Percentiles rank a stretch among this genome's conserved stretches.
Conservation (phyloP, 108 stramenopile species). For the Cyclotella atomus region DNA sequence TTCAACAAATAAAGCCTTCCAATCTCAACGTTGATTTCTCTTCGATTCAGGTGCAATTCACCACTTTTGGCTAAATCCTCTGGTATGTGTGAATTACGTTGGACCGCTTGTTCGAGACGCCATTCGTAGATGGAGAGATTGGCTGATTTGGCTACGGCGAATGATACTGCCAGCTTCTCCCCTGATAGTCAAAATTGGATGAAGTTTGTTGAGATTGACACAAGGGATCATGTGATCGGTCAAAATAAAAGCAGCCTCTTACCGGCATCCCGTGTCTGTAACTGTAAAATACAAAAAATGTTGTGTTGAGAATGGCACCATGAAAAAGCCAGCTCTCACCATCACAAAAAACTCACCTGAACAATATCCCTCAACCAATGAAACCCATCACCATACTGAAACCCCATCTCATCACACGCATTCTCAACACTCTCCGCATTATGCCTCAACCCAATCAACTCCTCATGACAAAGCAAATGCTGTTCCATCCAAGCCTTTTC, state of each 20-base stretch:
- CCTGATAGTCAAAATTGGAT: background rate
- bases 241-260: background rate
- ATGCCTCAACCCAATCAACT: slow-evolving; percentile 40
- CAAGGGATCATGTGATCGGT: background rate
- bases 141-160: slow-evolving; percentile 48
- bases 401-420: slow-evolving; percentile 55
- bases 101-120: slow-evolving; percentile 42
- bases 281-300: too few species aligned
- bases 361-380: slow-evolving; percentile 52
- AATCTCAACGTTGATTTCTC: slow-evolving; percentile 46
- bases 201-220: background rate
- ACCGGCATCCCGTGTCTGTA: slow-evolving; percentile 53
- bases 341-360: too few species aligned
- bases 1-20: slow-evolving; percentile 52
- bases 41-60: slow-evolving; percentile 43
- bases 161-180: slow-evolving; percentile 57
- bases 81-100: slow-evolving; percentile 56
- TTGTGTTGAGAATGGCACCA: too few species aligned
- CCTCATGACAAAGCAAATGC: slow-evolving; percentile 36
- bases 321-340: too few species aligned
- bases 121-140: slow-evolving; percentile 53
- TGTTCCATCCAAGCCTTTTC: slow-evolving; percentile 48
- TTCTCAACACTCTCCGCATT: slow-evolving; percentile 42
- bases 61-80: slow-evolving; percentile 50
- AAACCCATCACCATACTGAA: slow-evolving; percentile 46